phyloP scores from a whole-genome alignment of 352 stramenopile genomes.

The Pythium chondricola region DNA sequence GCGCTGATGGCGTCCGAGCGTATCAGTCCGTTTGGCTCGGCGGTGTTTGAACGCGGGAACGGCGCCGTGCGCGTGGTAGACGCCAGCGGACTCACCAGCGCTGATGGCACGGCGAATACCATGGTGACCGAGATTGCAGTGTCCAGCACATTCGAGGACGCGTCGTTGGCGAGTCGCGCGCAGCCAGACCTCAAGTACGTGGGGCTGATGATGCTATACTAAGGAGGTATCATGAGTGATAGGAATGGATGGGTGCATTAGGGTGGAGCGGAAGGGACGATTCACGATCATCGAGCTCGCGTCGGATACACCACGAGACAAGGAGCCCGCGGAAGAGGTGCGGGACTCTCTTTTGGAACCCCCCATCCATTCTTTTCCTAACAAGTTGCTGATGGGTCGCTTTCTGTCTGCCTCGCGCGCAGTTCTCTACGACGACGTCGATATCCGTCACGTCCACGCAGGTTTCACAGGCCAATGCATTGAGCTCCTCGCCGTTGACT shows the following conservation, averaged over 20 bases:
- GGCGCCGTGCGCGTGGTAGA: constrained; percentile 1
- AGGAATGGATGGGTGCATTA: too few species aligned
- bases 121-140: neutral
- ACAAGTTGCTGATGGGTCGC: too few species aligned
- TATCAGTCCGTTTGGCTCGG: constrained; percentile 21
- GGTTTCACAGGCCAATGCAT: constrained; percentile 18
- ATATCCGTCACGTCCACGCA: constrained; percentile 31
- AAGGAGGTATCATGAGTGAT: too few species aligned
- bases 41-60: constrained; percentile 16
- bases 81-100: neutral
- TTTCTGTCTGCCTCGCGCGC: too few species aligned
- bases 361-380: too few species aligned
- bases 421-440: constrained; percentile 45
- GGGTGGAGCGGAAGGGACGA: constrained; percentile 70
- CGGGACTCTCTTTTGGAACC: neutral
- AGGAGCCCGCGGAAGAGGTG: neutral
- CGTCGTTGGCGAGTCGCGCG: too few species aligned
- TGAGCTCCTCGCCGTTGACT: constrained; percentile 13
- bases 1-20: constrained; percentile 11
- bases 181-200: too few species aligned
- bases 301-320: constrained; percentile 38
- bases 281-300: constrained; percentile 83
- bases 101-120: neutral
- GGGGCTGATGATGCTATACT: too few species aligned
- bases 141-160: too few species aligned